Percentiles rank a stretch among this genome's conserved stretches.
Evolutionary conservation across 1,284 basidiomycete genomes (phyloP).

Genomic region (Ceratobasidium sp.): DNA sequence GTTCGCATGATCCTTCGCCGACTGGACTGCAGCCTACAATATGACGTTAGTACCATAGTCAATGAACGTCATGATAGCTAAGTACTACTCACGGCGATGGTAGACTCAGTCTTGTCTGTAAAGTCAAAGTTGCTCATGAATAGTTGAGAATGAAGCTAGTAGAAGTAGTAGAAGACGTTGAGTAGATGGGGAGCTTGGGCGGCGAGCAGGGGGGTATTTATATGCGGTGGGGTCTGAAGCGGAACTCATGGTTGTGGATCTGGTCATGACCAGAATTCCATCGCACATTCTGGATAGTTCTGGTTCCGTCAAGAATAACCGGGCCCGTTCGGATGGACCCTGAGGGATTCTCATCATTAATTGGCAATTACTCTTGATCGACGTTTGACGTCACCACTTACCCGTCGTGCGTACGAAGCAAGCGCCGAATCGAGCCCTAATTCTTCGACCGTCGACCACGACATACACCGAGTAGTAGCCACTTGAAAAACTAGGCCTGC

Average conservation of each 20-base stretch:
- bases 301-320: constrained; percentile 2
- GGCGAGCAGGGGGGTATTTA: constrained; percentile 11
- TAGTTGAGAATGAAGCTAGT: not conserved
- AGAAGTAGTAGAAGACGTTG: not conserved
- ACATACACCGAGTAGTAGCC: not conserved
- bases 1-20: constrained; percentile 84
- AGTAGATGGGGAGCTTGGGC: constrained; percentile 1
- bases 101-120: constrained; percentile 80
- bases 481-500: not conserved
- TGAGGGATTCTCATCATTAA: not conserved
- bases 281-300: constrained; percentile 38
- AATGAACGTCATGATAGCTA: too few species aligned
- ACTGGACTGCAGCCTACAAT: constrained; percentile 68
- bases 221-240: not conserved
- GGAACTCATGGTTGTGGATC: constrained; percentile 5
- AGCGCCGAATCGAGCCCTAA: constrained; percentile 23
- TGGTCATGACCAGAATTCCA: constrained; percentile 1
- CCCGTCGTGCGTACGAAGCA: not conserved
- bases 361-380: constrained; percentile 19
- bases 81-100: constrained; percentile 55
- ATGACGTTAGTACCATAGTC: not conserved
- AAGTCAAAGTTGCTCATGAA: constrained; percentile 67
- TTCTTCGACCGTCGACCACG: constrained; percentile 7
- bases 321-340: not conserved
- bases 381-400: constrained; percentile 33